Evolutionary conservation across 257 asterid species (phyloP).

Genomic region (Leonotis leonurus): DNA sequence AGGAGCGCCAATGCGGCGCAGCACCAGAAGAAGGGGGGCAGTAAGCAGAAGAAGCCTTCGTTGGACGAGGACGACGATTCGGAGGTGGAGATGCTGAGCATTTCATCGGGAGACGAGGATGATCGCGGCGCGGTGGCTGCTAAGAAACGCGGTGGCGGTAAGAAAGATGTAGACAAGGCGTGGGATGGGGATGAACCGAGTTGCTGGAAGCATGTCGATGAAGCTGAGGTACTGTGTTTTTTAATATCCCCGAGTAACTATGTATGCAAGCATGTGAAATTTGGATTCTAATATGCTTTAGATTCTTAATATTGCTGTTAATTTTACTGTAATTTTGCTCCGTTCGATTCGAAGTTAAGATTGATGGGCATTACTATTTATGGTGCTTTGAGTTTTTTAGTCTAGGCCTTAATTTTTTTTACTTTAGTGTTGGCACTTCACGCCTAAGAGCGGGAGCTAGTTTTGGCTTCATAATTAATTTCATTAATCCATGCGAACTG

Average conservation of each 20-base stretch:
- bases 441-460: background rate
- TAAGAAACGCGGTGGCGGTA: constrained; percentile 40
- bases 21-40: constrained; percentile 38
- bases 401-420: background rate
- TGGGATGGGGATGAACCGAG: constrained; percentile 93
- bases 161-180: constrained; percentile 55
- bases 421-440: background rate
- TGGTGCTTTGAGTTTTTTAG: constrained; percentile 6
- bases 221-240: constrained; percentile 56
- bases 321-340: background rate
- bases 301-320: background rate
- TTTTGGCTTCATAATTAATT: background rate
- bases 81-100: constrained; percentile 94
- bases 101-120: constrained; percentile 95
- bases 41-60: constrained; percentile 32
- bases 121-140: constrained; percentile 49
- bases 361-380: constrained; percentile 8
- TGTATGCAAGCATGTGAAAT: background rate
- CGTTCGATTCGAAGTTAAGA: background rate
- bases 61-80: constrained; percentile 87
- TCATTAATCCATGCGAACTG: no score
- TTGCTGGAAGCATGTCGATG: constrained; percentile 90
- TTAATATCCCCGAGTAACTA: background rate
- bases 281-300: constrained; percentile 5
- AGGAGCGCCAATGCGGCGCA: constrained; percentile 23